phyloP scores from a whole-genome alignment of 169 alveolate genomes.

The Cryptosporidium parvum region DNA sequence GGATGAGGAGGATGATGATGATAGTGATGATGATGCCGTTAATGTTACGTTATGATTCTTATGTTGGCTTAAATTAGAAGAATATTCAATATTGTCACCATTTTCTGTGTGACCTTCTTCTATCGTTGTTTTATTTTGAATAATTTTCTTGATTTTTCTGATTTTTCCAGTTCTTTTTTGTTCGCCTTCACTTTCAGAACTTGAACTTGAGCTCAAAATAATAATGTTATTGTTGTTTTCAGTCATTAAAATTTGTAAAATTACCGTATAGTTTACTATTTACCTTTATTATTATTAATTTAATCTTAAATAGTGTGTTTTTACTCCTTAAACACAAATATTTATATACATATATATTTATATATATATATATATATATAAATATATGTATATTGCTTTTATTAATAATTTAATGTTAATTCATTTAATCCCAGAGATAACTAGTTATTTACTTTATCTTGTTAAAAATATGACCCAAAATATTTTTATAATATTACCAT shows the following conservation, averaged over 20 bases:
- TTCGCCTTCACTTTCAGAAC: constrained; percentile 66
- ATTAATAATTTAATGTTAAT: neutral
- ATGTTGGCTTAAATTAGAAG: neutral
- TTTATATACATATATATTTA: too few species aligned
- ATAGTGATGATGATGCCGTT: neutral
- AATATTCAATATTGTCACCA: neutral
- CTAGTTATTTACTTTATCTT: neutral
- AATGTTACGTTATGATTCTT: neutral
- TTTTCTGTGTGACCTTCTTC: neutral
- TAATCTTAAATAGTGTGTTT: neutral
- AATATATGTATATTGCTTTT: neutral
- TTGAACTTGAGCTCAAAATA: constrained; percentile 5
- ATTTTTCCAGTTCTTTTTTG: neutral
- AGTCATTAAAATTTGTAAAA: neutral
- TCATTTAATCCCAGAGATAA: neutral
- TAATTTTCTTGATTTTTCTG: constrained; percentile 13
- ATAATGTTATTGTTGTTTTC: neutral
- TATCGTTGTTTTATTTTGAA: neutral
- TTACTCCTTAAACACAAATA: too few species aligned
- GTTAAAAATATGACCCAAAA: neutral
- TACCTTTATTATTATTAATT: neutral
- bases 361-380: too few species aligned
- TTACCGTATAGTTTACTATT: neutral
- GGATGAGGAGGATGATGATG: neutral
- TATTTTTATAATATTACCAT: neutral